Percentiles rank a stretch among this genome's conserved stretches.
These are phyloP conservation scores for Xylariales sp. DNA, from an alignment of 2,329 filamentous ascomycete species.

Conservation along the genomic window DNA sequence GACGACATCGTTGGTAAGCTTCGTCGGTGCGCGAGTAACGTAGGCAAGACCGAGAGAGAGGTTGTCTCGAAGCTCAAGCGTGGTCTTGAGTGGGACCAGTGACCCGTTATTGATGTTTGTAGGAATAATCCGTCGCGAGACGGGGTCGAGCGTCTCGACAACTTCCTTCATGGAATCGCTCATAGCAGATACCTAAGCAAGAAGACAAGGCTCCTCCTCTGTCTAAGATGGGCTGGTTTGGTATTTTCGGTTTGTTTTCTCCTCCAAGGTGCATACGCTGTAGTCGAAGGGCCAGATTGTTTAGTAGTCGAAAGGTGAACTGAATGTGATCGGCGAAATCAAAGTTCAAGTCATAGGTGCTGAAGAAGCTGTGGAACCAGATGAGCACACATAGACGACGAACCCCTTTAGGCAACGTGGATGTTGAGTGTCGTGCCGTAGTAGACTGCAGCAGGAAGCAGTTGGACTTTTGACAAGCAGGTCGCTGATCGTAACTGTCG, in stretches of 20 bases:
- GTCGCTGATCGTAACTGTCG: no score
- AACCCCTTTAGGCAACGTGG: no score
- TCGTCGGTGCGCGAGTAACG: constrained; percentile 67
- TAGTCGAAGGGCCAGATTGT: background rate
- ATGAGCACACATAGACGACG: no score
- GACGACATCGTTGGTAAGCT: constrained; percentile 66
- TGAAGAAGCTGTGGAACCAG: no score
- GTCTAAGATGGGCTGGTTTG: constrained; percentile 12
- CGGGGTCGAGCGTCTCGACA: constrained; percentile 32
- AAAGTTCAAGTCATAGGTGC: no score
- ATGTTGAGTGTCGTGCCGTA: no score
- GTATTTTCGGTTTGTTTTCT: no score
- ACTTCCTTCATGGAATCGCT: constrained; percentile 32
- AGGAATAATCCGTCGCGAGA: constrained; percentile 27
- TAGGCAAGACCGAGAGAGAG: constrained; percentile 59
- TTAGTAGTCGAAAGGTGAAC: no score
- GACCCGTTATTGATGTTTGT: constrained; percentile 25
- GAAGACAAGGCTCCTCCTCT: constrained; percentile 21
- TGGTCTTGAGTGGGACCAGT: constrained; percentile 60
- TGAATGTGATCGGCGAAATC: no score
- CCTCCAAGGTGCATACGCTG: no score
- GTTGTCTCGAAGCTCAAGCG: constrained; percentile 56
- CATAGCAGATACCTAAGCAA: constrained; percentile 29
- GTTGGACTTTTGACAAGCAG: no score
- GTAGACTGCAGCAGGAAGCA: no score